Evolutionary conservation across 352 stramenopile genomes (phyloP), one percentile per base, ranked within the genome.

Genomic region (Pythium apleroticum): DNA sequence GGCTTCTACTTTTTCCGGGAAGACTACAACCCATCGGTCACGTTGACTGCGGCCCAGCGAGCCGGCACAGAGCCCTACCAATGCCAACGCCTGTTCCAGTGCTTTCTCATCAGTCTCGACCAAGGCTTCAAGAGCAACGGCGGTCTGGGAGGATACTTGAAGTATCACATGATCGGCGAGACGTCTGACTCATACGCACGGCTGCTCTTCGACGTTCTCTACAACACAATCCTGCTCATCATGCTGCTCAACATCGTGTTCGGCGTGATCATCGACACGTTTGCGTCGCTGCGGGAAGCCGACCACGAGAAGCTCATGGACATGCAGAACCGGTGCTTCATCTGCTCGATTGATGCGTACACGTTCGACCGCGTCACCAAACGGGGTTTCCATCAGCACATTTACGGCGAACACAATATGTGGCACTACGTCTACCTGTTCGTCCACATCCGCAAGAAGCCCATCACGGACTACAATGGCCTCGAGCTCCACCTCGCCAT

Each of bases 351-450:
- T 55, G 81, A 93, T 48, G 82, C 80, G 10, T 91, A 90, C 71
- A 85, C 81, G 1, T 93, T 93, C 33, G 81, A 93, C 50, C 78
- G 81, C 35, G 46, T 66, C 37, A 93, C 78, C 8, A 88, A 85
- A 54, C 65, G 78, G 49, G 84, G 84, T 12, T 93, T 93, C 60
- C 78, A 89, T 39, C 72, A 90, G 25, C 84, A 93, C 53, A 88
- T 89, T 43, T 84, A 86, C 57, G 74, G 68, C 24, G 80, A 93
- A 31, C 84, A 93, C 72, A 93, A 91, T 64, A 88, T 91, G 76
- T 93, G 82, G 81, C 77, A 91, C 57, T 93, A 93, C 60, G 72
- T 93, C 28, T 90, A 81, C 31, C 60, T 93, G 4, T 91, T 93
- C 56, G 84, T 90, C 14, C 84, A 93, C 61, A 89, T 93, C 58